A percentile compares a stretch with the other conserved stretches of the same genome.
Evolutionary conservation across 2,329 filamentous ascomycete species (phyloP).

Genomic region (Cordyceps fumosorosea): DNA sequence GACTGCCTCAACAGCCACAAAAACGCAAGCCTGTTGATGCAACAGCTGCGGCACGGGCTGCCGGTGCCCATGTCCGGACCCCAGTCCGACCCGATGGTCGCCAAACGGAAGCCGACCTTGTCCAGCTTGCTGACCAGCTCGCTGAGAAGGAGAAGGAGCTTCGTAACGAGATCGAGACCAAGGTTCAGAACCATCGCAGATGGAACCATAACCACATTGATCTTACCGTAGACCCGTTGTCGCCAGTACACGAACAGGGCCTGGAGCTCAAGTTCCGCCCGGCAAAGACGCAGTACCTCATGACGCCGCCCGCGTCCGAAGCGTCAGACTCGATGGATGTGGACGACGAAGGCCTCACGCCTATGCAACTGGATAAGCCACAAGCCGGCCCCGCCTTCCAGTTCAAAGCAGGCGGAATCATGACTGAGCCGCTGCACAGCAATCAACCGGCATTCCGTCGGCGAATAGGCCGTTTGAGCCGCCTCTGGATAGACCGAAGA

Average conservation of each 20-base stretch:
- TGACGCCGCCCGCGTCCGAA: slow-evolving; percentile 56
- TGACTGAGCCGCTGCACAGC: slow-evolving; percentile 32
- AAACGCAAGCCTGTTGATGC: slow-evolving; percentile 61
- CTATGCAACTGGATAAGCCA: slow-evolving; percentile 32
- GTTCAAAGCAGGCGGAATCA: slow-evolving; percentile 36
- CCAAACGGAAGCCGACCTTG: slow-evolving; percentile 69
- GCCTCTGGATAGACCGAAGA: slow-evolving; percentile 82
- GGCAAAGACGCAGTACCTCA: slow-evolving; percentile 63
- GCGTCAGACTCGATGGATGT: slow-evolving; percentile 51
- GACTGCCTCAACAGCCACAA: slow-evolving; percentile 49
- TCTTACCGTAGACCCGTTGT: slow-evolving; percentile 77
- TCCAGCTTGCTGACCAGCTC: slow-evolving; percentile 67
- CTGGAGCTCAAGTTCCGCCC: slow-evolving; percentile 60
- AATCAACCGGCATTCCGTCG: slow-evolving; percentile 67
- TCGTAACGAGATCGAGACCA: slow-evolving; percentile 73
- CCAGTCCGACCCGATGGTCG: slow-evolving; percentile 65
- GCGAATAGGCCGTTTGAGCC: slow-evolving; percentile 75
- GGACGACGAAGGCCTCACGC: slow-evolving; percentile 41
- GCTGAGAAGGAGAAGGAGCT: slow-evolving; percentile 79
- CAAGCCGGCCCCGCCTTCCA: slow-evolving; percentile 33
- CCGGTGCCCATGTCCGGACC: slow-evolving; percentile 60
- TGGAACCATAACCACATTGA: slow-evolving; percentile 92
- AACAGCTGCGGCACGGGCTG: slow-evolving; percentile 53
- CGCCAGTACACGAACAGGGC: slow-evolving; percentile 62
- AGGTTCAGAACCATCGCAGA: slow-evolving; percentile 78